Evolutionary conservation across 768 basidiomycete genomes (phyloP).

Genomic region (Lyophyllum shimeji): DNA sequence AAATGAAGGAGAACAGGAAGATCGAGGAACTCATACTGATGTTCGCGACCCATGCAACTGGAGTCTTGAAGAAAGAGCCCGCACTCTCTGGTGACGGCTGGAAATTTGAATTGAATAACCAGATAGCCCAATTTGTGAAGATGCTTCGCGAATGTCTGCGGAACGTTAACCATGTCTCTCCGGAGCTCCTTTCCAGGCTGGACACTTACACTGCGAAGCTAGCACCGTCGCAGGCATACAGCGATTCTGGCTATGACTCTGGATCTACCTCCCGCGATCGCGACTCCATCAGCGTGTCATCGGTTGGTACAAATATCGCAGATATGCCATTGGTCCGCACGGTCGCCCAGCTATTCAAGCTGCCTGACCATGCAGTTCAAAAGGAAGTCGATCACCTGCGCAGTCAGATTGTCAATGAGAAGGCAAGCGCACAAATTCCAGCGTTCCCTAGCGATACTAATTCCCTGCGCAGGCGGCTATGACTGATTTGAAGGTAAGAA

Average conservation of each 20-base stretch:
- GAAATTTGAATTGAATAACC: conserved; percentile 91
- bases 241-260: conserved; percentile 69
- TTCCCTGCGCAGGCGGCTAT: conserved; percentile 64
- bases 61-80: conserved; percentile 87
- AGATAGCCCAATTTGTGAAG: conserved; percentile 86
- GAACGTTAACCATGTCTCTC: conserved; percentile 72
- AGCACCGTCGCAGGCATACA: conserved; percentile 56
- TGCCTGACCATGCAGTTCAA: conserved; percentile 66
- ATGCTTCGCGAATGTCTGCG: conserved; percentile 81
- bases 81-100: conserved; percentile 81
- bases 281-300: conserved; percentile 44
- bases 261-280: conserved; percentile 57
- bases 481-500: conserved; percentile 76
- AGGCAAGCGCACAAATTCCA: conserved; percentile 36
- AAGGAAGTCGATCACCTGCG: conserved; percentile 69
- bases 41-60: conserved; percentile 91
- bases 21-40: conserved; percentile 96
- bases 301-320: conserved; percentile 45
- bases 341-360: conserved; percentile 72
- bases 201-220: conserved; percentile 85
- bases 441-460: background rate
- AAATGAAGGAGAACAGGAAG: conserved; percentile 95
- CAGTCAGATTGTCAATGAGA: conserved; percentile 68
- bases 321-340: conserved; percentile 80
- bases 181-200: conserved; percentile 78